Conservation (phyloP, 1,284 basidiomycete genomes). For the Rhodotorula sp. region DNA sequence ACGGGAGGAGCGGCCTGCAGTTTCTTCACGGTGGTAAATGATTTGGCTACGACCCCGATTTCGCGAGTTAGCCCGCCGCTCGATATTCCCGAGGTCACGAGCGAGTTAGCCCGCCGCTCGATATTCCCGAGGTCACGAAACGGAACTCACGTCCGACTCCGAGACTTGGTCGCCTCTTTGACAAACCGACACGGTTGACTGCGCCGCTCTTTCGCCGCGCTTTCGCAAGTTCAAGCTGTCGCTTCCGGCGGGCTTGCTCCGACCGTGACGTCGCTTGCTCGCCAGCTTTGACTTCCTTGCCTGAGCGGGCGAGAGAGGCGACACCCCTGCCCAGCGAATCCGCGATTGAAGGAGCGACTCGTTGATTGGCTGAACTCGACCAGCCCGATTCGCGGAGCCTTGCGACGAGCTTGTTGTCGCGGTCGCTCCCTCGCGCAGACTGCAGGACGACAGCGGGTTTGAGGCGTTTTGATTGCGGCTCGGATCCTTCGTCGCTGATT, state of each 20-base stretch:
- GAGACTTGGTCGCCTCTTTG: constrained; percentile 8
- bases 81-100: too few species aligned
- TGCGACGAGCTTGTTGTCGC: constrained; percentile 12
- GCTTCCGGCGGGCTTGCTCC: constrained; percentile 7
- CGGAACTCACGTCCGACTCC: constrained; percentile 11
- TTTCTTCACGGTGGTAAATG: constrained; percentile 9
- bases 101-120: too few species aligned
- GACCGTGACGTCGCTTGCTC: neutral
- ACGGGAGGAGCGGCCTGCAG: neutral
- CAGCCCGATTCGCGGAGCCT: constrained; percentile 15
- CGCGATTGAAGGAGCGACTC: neutral
- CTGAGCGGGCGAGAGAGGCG: too few species aligned
- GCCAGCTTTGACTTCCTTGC: neutral
- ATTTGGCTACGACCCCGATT: constrained; percentile 1
- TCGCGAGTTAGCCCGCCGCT: too few species aligned
- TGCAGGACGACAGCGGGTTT: neutral
- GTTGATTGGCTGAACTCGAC: neutral
- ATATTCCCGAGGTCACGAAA: too few species aligned
- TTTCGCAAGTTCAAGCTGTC: constrained; percentile 21
- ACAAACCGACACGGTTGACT: neutral
- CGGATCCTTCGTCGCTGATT: neutral
- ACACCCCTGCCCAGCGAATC: neutral
- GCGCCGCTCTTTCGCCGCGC: constrained; percentile 14
- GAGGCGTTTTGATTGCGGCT: constrained; percentile 10
- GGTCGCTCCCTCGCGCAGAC: neutral